A percentile compares a stretch with the other conserved stretches of the same genome.
Evolutionary conservation across 805 yeast genomes (phyloP).

Genomic region (Kazachstania bromeliacearum): DNA sequence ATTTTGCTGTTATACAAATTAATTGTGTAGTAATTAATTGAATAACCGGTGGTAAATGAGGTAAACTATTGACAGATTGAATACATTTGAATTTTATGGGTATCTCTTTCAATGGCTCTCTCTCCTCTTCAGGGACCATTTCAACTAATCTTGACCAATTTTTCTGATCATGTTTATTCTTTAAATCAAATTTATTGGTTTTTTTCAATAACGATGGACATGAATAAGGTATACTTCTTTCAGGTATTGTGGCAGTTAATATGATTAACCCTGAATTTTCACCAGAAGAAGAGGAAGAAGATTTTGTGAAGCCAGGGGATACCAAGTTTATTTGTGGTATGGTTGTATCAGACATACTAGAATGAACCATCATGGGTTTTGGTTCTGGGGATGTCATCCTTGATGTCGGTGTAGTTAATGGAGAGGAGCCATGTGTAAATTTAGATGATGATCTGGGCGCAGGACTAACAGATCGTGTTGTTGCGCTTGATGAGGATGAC

Average conservation of each 20-base stretch:
- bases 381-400: too few species aligned
- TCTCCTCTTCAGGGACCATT: constrained; percentile 25
- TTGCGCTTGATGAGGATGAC: constrained; percentile 1
- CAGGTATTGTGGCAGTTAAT: constrained; percentile 26
- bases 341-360: too few species aligned
- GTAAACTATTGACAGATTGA: constrained; percentile 25
- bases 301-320: background rate
- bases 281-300: constrained; percentile 1
- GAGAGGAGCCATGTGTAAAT: too few species aligned
- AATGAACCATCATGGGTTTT: too few species aligned
- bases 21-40: constrained; percentile 25
- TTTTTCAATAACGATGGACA: constrained; percentile 32
- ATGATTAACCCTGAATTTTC: constrained; percentile 25
- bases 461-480: too few species aligned
- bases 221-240: constrained; percentile 31
- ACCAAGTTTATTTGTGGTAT: background rate
- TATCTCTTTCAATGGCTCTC: constrained; percentile 19
- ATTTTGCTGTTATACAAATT: constrained; percentile 28
- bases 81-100: constrained; percentile 27
- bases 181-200: constrained; percentile 28
- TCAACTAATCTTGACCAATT: constrained; percentile 27
- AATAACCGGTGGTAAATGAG: constrained; percentile 26
- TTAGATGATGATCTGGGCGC: too few species aligned
- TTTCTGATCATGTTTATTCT: constrained; percentile 29
- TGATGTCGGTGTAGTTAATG: too few species aligned